Evolutionary conservation across 1,139 yeast genomes (phyloP), one percentile per base, ranked within the genome.

Genomic region (Pneumocystis oryctolagi): DNA sequence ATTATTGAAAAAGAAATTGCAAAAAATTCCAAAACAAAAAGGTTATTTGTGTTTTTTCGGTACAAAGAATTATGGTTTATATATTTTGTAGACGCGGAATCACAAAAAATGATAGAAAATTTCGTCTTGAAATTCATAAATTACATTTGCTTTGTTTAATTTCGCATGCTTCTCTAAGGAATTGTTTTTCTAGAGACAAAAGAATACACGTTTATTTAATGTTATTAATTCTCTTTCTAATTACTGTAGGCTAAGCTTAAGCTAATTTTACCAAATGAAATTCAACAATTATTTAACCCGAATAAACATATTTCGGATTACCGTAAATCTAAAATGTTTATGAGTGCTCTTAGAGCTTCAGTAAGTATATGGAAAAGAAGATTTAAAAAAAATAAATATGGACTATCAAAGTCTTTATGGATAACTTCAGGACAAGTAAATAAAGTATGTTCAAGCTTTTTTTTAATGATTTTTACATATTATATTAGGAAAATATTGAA

Each of bases 291-390:
- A 65, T 71, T 86, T 59, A 79, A 78, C 65, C 82, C 86, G 31
- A 69, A 60, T 71, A 78, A 68, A 71, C 78, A 16, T 69, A 74
- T 64, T 76, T 82, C 67, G 1, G 66, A 67, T 2, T 69, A 70
- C n/a, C 66, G 71, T 61, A 83, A 84, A 67, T 82, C 95, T 0
- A 77, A 95, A 62, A 78, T 83, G 67, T 79, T 92, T 59, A 75
- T 89, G 2, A 97, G 89, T 71, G 89, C 92, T 0, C 71, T 92
- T 16, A 78, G 84, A 60, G 82, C 81, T 66, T 73, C 87, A 1
- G 80, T 87, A 82, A 77, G 76, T 31, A 74, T 77, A 58, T 70
- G 60, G 68, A 66, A 47, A 67, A 71, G 60, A 66, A 62, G 16
- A 60, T 70, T 18, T 70, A 69, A 61, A 65, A 68, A 30, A 64